These are phyloP conservation scores for Symbiodinium pilosum DNA, from an alignment of 73 alveolate species.

Conservation along the genomic window DNA sequence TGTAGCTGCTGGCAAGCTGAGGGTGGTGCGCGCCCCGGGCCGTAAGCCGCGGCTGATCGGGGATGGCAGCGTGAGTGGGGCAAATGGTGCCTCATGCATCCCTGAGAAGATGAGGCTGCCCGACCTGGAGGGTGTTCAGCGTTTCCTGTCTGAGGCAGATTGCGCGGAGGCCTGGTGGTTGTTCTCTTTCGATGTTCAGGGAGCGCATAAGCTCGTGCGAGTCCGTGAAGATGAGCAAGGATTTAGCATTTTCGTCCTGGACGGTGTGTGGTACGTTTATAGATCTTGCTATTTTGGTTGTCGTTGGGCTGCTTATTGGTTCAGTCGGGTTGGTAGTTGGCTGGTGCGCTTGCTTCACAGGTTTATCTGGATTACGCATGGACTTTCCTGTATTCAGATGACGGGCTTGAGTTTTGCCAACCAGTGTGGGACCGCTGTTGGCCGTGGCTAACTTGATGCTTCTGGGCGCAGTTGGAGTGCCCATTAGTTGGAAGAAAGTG, in stretches of 20 bases:
- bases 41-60: conserved; percentile 29
- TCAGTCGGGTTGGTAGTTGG: conserved; percentile 31
- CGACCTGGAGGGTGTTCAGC: not conserved
- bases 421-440: not conserved
- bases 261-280: conserved; percentile 17
- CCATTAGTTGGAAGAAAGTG: not conserved
- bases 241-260: not conserved
- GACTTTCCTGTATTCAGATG: conserved; percentile 30
- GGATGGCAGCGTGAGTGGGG: conserved; percentile 9
- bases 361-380: conserved; percentile 32
- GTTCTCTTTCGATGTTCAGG: conserved; percentile 5
- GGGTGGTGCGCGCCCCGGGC: not conserved
- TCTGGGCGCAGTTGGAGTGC: not conserved
- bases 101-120: conserved; percentile 27
- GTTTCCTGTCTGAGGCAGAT: not conserved
- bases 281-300: conserved; percentile 15
- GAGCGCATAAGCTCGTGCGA: not conserved
- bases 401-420: conserved; percentile 4
- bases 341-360: conserved; percentile 11
- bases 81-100: not conserved
- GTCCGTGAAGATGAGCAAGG: conserved; percentile 18
- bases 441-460: not conserved
- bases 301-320: conserved; percentile 32
- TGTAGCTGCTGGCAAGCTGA: conserved; percentile 42
- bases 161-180: not conserved